Conservation (phyloP, 495 filamentous ascomycete species). For the Trichocladium uniseriatum region DNA sequence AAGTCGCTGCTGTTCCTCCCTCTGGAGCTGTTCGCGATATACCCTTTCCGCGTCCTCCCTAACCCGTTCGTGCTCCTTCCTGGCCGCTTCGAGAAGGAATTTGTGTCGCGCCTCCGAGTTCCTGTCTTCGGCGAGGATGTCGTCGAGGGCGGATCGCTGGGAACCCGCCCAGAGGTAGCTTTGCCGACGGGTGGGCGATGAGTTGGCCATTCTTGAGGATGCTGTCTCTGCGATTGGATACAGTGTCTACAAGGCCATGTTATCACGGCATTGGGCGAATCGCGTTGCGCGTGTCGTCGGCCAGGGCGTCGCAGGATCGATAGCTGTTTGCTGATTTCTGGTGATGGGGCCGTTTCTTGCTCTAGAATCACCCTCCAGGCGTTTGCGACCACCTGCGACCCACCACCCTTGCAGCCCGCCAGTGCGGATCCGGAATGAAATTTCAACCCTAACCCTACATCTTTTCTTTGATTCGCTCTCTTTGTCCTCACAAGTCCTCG, state of each 20-base stretch:
- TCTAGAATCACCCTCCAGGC: not conserved
- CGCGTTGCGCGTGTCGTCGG: not conserved
- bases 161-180: slow-evolving; percentile 31
- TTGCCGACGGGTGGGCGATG: slow-evolving; percentile 27
- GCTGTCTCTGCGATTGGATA: not conserved
- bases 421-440: not conserved
- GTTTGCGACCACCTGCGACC: not conserved
- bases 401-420: not conserved
- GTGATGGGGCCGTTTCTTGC: not conserved
- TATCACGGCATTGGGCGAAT: not conserved
- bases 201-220: slow-evolving; percentile 28
- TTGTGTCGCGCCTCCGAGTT: slow-evolving; percentile 45
- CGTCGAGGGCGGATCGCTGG: slow-evolving; percentile 25
- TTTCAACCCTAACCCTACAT: not conserved
- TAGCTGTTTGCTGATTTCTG: not conserved
- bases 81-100: slow-evolving; percentile 53
- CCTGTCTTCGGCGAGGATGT: slow-evolving; percentile 30
- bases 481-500: not conserved
- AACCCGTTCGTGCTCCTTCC: slow-evolving; percentile 53
- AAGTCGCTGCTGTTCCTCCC: slow-evolving; percentile 38
- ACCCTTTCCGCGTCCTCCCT: slow-evolving; percentile 49
- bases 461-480: not conserved
- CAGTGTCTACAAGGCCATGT: slow-evolving; percentile 10
- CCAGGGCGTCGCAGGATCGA: not conserved
- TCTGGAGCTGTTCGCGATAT: slow-evolving; percentile 35